A percentile compares a stretch with the other conserved stretches of the same genome.
Conservation (phyloP, 1,139 yeast genomes). For the Scheffersomyces insectosa region DNA sequence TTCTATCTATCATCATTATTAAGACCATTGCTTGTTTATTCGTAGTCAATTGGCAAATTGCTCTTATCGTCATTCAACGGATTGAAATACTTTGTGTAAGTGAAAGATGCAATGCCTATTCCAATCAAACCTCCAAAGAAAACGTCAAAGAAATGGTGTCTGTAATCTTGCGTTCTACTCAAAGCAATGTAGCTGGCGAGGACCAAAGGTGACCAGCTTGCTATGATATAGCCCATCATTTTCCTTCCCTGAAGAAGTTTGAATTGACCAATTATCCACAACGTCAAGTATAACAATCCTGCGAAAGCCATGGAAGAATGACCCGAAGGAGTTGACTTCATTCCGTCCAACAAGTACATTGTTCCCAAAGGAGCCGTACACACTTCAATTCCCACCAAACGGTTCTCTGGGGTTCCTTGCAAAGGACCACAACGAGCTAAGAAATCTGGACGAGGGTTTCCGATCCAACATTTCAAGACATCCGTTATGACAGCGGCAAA, state of each 20-base stretch:
- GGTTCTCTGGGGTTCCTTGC: constrained; percentile 12
- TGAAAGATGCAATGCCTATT: constrained; percentile 11
- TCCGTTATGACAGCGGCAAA: constrained; percentile 38
- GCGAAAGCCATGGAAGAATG: constrained; percentile 73
- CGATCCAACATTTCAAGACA: constrained; percentile 25
- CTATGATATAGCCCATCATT: constrained; percentile 6
- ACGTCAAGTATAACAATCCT: constrained; percentile 58
- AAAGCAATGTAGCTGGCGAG: constrained; percentile 48
- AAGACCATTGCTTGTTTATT: neutral
- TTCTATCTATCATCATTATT: no score
- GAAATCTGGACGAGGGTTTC: constrained; percentile 28
- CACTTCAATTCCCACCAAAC: constrained; percentile 19
- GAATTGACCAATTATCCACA: constrained; percentile 26
- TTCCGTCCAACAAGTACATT: constrained; percentile 64
- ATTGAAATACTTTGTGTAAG: constrained; percentile 17
- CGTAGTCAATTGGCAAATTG: constrained; percentile 11
- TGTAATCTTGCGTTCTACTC: constrained; percentile 43
- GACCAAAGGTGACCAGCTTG: constrained; percentile 25
- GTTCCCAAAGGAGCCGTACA: constrained; percentile 47
- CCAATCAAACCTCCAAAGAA: constrained; percentile 39
- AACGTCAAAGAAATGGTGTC: constrained; percentile 48
- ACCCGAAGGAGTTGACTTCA: constrained; percentile 81
- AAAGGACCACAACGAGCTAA: constrained; percentile 21
- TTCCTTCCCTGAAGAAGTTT: constrained; percentile 7
- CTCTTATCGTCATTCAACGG: constrained; percentile 8